Evolutionary conservation across 2,329 filamentous ascomycete genomes (phyloP).

Genomic region (Lithohypha guttulata): DNA sequence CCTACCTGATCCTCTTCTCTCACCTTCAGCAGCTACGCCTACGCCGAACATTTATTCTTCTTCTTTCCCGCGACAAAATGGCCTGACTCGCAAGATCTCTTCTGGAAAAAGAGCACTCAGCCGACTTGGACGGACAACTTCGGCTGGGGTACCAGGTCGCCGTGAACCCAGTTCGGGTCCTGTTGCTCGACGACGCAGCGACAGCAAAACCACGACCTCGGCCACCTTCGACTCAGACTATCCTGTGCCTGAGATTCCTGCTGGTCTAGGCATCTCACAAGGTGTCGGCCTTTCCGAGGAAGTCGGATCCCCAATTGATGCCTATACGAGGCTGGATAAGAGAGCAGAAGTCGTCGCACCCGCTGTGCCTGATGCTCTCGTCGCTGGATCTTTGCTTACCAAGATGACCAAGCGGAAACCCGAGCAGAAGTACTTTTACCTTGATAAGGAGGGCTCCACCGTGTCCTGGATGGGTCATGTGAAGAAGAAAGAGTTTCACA

Average conservation of each 20-base stretch:
- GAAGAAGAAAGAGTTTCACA: conserved; percentile 74
- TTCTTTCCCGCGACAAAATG: conserved; percentile 43
- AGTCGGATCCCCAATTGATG: not conserved
- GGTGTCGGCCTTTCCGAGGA: not conserved
- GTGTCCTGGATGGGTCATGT: conserved; percentile 77
- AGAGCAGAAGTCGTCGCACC: conserved; percentile 36
- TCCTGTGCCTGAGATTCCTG: conserved; percentile 5
- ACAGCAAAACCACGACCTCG: conserved; percentile 67
- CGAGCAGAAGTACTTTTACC: conserved; percentile 60
- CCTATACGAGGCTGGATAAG: not conserved
- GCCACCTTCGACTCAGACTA: conserved; percentile 33
- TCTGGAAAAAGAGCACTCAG: conserved; percentile 46
- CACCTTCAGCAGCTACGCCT: conserved; percentile 29
- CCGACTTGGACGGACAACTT: conserved; percentile 61
- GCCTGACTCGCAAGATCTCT: conserved; percentile 74
- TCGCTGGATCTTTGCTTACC: conserved; percentile 64
- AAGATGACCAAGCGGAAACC: conserved; percentile 80
- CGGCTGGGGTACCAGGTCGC: conserved; percentile 63
- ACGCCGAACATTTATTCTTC: conserved; percentile 11
- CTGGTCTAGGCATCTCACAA: conserved; percentile 1
- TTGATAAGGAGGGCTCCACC: conserved; percentile 75
- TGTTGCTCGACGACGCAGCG: conserved; percentile 75
- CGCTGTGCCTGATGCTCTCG: conserved; percentile 63
- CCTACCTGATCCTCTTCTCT: conserved; percentile 60
- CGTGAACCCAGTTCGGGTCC: conserved; percentile 84